phyloP scores from a whole-genome alignment of 345 rosid species.

The Pistacia integerrima region DNA sequence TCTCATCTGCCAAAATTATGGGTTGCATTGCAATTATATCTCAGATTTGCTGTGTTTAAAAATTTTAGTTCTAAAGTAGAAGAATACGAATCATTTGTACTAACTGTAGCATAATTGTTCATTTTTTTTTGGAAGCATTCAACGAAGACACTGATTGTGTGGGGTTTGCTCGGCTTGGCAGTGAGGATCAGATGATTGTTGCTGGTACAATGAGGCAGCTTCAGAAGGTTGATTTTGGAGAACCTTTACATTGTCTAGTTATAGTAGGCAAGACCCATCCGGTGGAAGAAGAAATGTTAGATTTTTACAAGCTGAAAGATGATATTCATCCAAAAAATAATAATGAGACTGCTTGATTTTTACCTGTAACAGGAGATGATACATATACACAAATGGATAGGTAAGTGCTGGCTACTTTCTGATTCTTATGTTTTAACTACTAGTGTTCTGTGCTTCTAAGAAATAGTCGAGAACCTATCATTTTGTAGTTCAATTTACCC shows the following conservation, averaged over 20 bases:
- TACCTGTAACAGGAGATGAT: background rate
- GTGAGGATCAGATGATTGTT: slow-evolving; percentile 81
- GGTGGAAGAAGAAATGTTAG: slow-evolving; percentile 87
- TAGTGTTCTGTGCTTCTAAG: background rate
- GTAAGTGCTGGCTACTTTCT: background rate
- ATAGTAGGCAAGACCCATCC: slow-evolving; percentile 82
- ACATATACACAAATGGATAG: background rate
- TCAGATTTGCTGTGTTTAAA: background rate
- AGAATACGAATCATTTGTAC: background rate
- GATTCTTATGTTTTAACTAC: background rate
- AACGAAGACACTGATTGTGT: slow-evolving; percentile 67
- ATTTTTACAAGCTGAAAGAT: slow-evolving; percentile 50
- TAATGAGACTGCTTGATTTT: slow-evolving; percentile 8
- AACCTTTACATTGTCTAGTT: slow-evolving; percentile 84
- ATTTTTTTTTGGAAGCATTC: slow-evolving; percentile 42
- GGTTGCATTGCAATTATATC: background rate
- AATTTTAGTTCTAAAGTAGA: background rate
- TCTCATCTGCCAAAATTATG: background rate
- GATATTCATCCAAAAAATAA: slow-evolving; percentile 12
- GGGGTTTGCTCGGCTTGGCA: slow-evolving; percentile 81
- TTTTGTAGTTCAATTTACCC: background rate
- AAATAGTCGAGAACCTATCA: background rate
- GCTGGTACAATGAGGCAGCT: slow-evolving; percentile 79
- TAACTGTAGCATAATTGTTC: background rate
- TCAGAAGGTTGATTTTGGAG: slow-evolving; percentile 67